Percentiles rank a stretch among this genome's conserved stretches.
Evolutionary conservation across 2,329 filamentous ascomycete species (phyloP).

Genomic region (Fusarium aywerte): DNA sequence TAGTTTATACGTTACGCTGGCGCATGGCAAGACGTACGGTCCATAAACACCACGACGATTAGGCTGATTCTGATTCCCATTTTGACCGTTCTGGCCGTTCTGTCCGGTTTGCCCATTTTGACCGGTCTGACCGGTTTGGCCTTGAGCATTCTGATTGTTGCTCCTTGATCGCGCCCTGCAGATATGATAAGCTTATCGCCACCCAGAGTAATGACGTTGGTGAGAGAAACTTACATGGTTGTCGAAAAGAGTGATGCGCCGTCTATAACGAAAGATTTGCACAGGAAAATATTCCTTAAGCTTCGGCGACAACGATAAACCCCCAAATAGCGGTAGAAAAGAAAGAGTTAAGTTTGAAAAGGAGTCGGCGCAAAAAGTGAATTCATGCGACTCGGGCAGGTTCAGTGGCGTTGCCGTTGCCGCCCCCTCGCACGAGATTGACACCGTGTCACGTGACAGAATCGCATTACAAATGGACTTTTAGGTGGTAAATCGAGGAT

Average conservation of each 20-base stretch:
- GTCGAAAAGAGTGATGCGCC: background rate
- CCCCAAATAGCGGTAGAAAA: constrained; percentile 3
- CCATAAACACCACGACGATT: constrained; percentile 53
- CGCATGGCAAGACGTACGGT: constrained; percentile 47
- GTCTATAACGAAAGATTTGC: background rate
- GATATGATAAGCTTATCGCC: constrained; percentile 28
- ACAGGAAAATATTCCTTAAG: constrained; percentile 1
- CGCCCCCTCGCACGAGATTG: constrained; percentile 34
- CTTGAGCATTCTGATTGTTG: constrained; percentile 29
- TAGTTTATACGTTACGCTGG: background rate
- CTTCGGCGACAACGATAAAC: constrained; percentile 14
- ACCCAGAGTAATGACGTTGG: background rate
- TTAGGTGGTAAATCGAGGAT: constrained; percentile 14
- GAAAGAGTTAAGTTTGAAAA: constrained; percentile 7
- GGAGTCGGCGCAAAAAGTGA: constrained; percentile 36
- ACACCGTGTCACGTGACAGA: constrained; percentile 52
- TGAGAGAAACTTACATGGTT: constrained; percentile 27
- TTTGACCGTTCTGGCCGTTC: constrained; percentile 9
- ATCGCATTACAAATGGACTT: background rate
- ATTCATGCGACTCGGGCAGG: constrained; percentile 21
- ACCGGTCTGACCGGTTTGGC: constrained; percentile 4
- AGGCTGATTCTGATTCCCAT: constrained; percentile 22
- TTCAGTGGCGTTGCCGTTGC: constrained; percentile 38
- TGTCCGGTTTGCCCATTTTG: constrained; percentile 13
- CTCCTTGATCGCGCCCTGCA: constrained; percentile 38